These are phyloP conservation scores for Hymenoscyphus infarciens DNA, from an alignment of 2,329 filamentous ascomycete species.

Conservation along the genomic window DNA sequence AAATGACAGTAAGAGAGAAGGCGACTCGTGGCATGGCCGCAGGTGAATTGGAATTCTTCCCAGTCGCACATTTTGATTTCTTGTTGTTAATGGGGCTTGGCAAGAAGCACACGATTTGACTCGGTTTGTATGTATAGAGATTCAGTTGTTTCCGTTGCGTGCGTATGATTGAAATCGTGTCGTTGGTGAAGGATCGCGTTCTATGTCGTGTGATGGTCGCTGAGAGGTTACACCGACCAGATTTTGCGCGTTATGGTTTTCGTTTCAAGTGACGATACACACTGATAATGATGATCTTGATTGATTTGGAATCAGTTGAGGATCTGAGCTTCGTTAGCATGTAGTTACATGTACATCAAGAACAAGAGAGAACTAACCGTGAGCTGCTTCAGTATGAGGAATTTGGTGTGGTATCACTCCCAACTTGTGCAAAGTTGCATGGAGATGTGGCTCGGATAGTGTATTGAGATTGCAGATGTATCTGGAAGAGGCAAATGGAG, in stretches of 20 bases:
- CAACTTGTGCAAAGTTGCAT: not conserved
- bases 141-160: not conserved
- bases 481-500: not conserved
- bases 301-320: not conserved
- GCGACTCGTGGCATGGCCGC: conserved; percentile 56
- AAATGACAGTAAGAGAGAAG: conserved; percentile 71
- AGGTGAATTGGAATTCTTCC: conserved; percentile 65
- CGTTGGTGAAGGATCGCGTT: not conserved
- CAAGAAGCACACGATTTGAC: not conserved
- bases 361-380: not conserved
- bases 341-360: not conserved
- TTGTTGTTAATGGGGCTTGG: not conserved
- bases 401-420: not conserved
- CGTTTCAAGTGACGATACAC: not conserved
- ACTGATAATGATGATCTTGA: not conserved
- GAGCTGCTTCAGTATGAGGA: not conserved
- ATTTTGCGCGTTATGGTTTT: not conserved
- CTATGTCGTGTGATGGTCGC: not conserved
- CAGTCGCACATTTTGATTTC: conserved; percentile 59
- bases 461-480: not conserved
- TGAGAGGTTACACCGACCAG: not conserved
- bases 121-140: not conserved
- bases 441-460: not conserved
- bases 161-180: not conserved
- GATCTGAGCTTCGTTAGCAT: not conserved